Conservation (phyloP, 495 filamentous ascomycete species). For the Penicillium chermesinum region DNA sequence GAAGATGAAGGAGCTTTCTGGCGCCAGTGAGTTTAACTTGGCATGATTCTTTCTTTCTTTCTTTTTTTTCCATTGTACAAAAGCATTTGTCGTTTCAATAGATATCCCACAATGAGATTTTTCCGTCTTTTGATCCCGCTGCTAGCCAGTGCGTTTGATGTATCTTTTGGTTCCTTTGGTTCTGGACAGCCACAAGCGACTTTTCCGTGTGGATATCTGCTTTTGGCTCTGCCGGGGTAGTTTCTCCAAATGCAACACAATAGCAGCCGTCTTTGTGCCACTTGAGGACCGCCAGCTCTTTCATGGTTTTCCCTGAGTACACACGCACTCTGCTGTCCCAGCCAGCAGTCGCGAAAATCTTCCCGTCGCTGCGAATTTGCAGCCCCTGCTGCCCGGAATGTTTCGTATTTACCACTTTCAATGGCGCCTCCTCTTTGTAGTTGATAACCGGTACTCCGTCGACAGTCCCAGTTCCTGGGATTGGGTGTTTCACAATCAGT, state of each 20-base stretch:
- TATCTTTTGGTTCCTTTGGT: conserved; percentile 59
- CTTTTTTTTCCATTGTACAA: too few relatives aligned
- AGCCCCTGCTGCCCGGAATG: conserved; percentile 87
- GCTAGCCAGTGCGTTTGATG: conserved; percentile 81
- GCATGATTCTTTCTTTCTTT: conserved; percentile 53
- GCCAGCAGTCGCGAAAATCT: conserved; percentile 83
- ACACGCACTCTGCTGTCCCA: conserved; percentile 83
- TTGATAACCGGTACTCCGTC: conserved; percentile 9
- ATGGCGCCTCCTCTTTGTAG: conserved; percentile 33
- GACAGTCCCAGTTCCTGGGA: conserved; percentile 28
- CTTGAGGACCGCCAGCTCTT: conserved; percentile 88
- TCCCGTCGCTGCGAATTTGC: conserved; percentile 70
- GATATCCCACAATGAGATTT: conserved; percentile 93
- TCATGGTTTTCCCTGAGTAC: conserved; percentile 75
- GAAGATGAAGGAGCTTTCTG: conserved; percentile 75
- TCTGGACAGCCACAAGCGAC: conserved; percentile 50
- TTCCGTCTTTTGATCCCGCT: conserved; percentile 90
- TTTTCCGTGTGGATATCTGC: not conserved
- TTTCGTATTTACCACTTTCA: conserved; percentile 66
- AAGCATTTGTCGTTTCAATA: conserved; percentile 52
- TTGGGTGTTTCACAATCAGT: conserved; percentile 56
- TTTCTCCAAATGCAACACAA: conserved; percentile 68
- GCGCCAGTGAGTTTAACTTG: conserved; percentile 82
- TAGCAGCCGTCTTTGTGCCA: conserved; percentile 93
- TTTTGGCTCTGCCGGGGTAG: conserved; percentile 13